A percentile compares a stretch with the other conserved stretches of the same genome.
These are phyloP conservation scores for Paramecium sonneborni DNA, from an alignment of 73 alveolate species.

Conservation along the genomic window DNA sequence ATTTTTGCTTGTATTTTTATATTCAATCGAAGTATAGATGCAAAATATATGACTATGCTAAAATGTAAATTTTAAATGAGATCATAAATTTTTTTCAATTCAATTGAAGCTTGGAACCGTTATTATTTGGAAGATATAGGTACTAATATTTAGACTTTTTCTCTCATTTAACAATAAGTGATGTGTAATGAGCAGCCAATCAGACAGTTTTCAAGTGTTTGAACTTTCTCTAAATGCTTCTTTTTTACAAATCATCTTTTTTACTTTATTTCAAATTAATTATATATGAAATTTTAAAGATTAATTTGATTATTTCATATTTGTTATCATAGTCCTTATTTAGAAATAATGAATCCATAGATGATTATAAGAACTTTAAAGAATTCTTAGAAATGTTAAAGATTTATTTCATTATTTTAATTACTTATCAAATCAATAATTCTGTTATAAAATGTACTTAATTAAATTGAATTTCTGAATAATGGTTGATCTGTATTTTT, in stretches of 20 bases:
- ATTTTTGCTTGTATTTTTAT: background rate
- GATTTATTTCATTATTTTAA: no score
- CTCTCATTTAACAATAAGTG: background rate
- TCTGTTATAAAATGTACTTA: no score
- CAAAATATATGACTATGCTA: background rate
- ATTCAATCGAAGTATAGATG: background rate
- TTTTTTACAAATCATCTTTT: background rate
- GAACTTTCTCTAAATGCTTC: background rate
- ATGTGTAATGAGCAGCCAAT: background rate
- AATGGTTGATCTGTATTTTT: no score
- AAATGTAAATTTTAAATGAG: background rate
- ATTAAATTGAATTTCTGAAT: no score
- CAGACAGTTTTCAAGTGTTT: background rate
- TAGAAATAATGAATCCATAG: no score
- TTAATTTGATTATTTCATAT: no score
- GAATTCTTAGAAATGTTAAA: no score
- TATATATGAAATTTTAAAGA: no score
- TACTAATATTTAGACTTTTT: background rate
- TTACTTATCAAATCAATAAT: no score
- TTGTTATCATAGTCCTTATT: no score
- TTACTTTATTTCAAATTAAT: no score
- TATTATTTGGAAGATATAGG: background rate
- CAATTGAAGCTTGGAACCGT: background rate
- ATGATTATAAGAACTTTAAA: no score
- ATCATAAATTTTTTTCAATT: background rate